Evolutionary conservation across 805 yeast genomes (phyloP), one percentile per base, ranked within the genome.

Genomic region (Tetrapisispora fleetii): DNA sequence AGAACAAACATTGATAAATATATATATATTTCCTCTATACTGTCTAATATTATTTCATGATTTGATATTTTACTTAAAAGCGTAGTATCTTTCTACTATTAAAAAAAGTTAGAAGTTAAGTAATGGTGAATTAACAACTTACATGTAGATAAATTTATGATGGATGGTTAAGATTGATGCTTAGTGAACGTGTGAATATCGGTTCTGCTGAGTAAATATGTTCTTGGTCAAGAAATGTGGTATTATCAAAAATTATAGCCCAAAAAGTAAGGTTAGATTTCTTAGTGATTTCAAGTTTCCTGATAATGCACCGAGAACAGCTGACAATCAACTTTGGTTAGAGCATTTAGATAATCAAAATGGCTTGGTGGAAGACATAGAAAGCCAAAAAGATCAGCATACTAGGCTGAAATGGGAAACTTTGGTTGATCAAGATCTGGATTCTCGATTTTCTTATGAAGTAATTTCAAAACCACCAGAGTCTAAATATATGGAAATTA

Each of bases 301-400:
- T 1, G 70, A 67, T 50, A 70, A 67, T 53, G 68, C 74, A 1
- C 76, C 77, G 2, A 67, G 67, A 21, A 68, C 67, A 16, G 51
- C 64, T 3, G 75, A 70, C 42, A 73, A 73, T 50, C 75, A 73
- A 48, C 58, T 59, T 36, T 73, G 77, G 77, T 54, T 73, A 21
- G 61, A 63, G 22, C 49, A 55, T 27, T 40, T 67, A 21, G 37
- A 24, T 4, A 16, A 37, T 10, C 35, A 46, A 42, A 35, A 45
- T 36, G 22, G 40, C 18, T 16, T 40, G 2, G 13, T 10, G 24
- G 22, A 32, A 7, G 22, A 42, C n/a, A 35, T 27, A 45, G 10
- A 27, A 24, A n/a, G 37, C 14, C 28, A 32, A 19, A 27, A 18
- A 40, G 16, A 32, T 7, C n/a, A 32, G 13, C 4, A 4, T 11